Conservation (phyloP, 2,329 filamentous ascomycete genomes). For the Pseudofabraea citricarpa region DNA sequence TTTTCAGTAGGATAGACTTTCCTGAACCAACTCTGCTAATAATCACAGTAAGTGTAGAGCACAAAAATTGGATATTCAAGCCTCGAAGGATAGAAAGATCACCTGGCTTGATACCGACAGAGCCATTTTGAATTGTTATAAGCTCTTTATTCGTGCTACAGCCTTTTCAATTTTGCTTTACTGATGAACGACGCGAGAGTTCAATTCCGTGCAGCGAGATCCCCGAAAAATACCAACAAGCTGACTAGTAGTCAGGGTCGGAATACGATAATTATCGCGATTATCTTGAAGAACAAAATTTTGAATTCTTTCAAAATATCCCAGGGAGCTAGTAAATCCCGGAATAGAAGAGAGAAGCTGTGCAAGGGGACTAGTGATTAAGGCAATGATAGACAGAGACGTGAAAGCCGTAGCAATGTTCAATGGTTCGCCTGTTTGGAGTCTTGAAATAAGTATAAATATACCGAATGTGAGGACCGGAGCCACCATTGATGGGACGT, state of each 20-base stretch:
- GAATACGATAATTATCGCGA: conserved; percentile 44
- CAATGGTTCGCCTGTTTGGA: conserved; percentile 8
- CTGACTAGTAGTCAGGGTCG: no score
- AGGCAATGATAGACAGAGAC: conserved; percentile 17
- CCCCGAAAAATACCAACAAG: no score
- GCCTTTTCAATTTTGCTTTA: no score
- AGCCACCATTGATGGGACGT: background rate
- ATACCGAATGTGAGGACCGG: conserved; percentile 4
- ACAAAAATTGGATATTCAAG: conserved; percentile 70
- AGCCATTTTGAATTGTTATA: conserved; percentile 67
- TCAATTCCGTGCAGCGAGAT: no score
- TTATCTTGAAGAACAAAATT: conserved; percentile 15
- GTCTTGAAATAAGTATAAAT: background rate
- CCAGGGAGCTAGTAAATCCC: conserved; percentile 13
- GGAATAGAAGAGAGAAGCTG: conserved; percentile 13
- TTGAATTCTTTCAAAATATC: conserved; percentile 20
- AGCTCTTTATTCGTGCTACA: no score
- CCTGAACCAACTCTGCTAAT: conserved; percentile 55
- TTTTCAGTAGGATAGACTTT: conserved; percentile 17
- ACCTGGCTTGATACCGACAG: conserved; percentile 67
- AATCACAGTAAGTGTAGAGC: conserved; percentile 83
- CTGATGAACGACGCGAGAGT: no score
- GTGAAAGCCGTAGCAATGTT: conserved; percentile 13
- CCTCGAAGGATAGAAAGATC: conserved; percentile 71
- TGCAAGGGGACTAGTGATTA: conserved; percentile 12